phyloP scores from a whole-genome alignment of 2,329 filamentous ascomycete species.

The Fusarium sp. region DNA sequence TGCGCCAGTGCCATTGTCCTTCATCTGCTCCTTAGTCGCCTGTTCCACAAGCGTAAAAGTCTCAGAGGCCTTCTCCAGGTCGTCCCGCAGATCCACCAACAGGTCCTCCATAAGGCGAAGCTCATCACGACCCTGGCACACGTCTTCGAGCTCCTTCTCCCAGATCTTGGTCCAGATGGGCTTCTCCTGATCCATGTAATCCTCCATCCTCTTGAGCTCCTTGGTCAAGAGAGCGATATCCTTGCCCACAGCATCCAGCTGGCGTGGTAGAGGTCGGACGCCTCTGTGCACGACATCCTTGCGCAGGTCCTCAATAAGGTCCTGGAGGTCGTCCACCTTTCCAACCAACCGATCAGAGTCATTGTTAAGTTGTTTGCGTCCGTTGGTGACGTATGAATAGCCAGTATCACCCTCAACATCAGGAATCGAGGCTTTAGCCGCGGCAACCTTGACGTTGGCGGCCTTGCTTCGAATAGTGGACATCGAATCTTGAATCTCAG shows the following conservation, averaged over 20 bases:
- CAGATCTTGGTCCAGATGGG: conserved; percentile 99
- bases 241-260: conserved; percentile 89
- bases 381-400: conserved; percentile 84
- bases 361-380: conserved; percentile 86
- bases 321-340: conserved; percentile 96
- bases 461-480: conserved; percentile 84
- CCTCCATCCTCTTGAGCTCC: conserved; percentile 94
- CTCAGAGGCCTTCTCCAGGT: conserved; percentile 92
- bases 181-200: conserved; percentile 91
- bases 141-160: conserved; percentile 96
- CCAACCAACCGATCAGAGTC: conserved; percentile 93
- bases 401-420: conserved; percentile 82
- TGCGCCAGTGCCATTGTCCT: conserved; percentile 70
- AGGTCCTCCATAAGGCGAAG: conserved; percentile 97
- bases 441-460: conserved; percentile 79
- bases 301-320: conserved; percentile 93
- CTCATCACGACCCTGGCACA: conserved; percentile 95
- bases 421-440: conserved; percentile 77
- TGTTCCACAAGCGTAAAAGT: conserved; percentile 97
- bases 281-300: conserved; percentile 96
- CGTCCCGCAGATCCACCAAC: conserved; percentile 90
- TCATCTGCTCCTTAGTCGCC: conserved; percentile 97
- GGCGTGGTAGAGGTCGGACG: conserved; percentile 88
- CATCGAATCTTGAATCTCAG: conserved; percentile 91
- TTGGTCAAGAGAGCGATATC: conserved; percentile 85